A percentile compares a stretch with the other conserved stretches of the same genome.
phyloP scores from a whole-genome alignment of 2,329 filamentous ascomycete genomes.

The Hypoxylon sp. region DNA sequence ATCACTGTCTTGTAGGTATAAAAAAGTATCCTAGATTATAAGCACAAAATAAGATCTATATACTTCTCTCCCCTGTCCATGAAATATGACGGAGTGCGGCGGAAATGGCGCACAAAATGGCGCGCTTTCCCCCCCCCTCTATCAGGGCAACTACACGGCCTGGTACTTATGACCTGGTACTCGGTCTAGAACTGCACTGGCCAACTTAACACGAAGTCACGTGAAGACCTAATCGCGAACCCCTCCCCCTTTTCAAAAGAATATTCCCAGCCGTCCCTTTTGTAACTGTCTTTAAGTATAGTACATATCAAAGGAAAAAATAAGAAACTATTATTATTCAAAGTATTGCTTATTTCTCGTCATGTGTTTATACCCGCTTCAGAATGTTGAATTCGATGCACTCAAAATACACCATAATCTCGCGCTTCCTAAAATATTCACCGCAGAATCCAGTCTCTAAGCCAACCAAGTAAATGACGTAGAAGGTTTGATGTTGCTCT shows the following conservation, averaged over 20 bases:
- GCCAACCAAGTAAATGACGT: too few species aligned
- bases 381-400: too few species aligned
- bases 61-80: constrained; percentile 28
- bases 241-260: constrained; percentile 10
- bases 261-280: not conserved
- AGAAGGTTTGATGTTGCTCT: too few species aligned
- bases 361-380: too few species aligned
- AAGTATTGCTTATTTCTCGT: too few species aligned
- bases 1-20: constrained; percentile 5
- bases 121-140: constrained; percentile 23
- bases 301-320: not conserved
- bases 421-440: too few species aligned
- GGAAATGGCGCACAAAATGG: constrained; percentile 35
- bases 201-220: constrained; percentile 45
- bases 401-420: too few species aligned
- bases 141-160: constrained; percentile 7
- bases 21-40: constrained; percentile 12
- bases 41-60: constrained; percentile 34
- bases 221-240: constrained; percentile 25
- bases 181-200: constrained; percentile 22
- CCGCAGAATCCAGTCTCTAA: too few species aligned
- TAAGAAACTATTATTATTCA: not conserved
- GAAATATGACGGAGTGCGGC: constrained; percentile 23
- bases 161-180: not conserved
- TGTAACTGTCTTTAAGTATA: not conserved